A percentile compares a stretch with the other conserved stretches of the same genome.
Conservation (phyloP, 192 early-diverging fungal genomes). For the Coemansia reversa region DNA sequence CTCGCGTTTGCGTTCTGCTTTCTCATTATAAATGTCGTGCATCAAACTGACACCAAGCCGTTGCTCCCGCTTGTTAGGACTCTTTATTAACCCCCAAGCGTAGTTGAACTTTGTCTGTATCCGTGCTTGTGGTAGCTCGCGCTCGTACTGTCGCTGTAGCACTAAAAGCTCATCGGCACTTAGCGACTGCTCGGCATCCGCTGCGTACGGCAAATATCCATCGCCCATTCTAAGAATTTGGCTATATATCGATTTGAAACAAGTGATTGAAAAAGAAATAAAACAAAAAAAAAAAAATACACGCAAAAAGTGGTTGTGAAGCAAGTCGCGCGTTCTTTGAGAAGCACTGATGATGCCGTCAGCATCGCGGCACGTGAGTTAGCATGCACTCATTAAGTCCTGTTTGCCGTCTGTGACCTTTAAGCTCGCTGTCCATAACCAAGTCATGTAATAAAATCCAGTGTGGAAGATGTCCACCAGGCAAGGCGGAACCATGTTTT, state of each 20-base stretch:
- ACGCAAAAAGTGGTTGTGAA: no score
- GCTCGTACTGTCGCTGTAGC: conserved; percentile 67
- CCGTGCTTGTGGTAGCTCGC: conserved; percentile 64
- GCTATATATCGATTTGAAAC: background rate
- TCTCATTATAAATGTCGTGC: conserved; percentile 84
- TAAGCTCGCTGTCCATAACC: no score
- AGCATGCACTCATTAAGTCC: background rate
- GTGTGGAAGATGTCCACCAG: no score
- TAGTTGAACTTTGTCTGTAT: conserved; percentile 97
- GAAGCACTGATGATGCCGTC: no score
- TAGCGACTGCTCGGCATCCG: conserved; percentile 46
- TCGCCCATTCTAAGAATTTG: conserved; percentile 22
- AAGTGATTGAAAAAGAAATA: conserved; percentile 4
- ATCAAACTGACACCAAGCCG: conserved; percentile 71
- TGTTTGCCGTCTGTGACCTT: no score
- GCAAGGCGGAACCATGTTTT: no score
- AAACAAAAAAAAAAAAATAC: no score
- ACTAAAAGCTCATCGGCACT: conserved; percentile 53
- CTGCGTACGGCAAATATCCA: conserved; percentile 37
- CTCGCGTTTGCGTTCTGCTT: conserved; percentile 82
- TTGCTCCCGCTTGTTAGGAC: conserved; percentile 64
- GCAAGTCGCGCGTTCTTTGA: no score
- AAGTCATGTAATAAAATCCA: no score
- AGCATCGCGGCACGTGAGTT: no score
- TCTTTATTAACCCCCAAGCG: conserved; percentile 88